phyloP scores from a whole-genome alignment of 257 asterid species.

The Solanum stenotomum region DNA sequence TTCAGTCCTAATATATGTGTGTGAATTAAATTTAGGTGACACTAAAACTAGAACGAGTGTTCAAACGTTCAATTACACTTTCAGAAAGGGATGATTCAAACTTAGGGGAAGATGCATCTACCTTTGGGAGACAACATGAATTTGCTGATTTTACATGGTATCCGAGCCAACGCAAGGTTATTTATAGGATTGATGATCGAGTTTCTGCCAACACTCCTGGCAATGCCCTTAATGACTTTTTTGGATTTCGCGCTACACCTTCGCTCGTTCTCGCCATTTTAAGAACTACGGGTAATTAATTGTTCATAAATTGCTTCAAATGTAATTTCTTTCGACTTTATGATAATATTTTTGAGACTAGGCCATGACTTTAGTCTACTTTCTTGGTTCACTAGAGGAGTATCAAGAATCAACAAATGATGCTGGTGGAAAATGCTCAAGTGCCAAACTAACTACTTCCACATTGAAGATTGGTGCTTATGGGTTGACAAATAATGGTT shows the following conservation, averaged over 20 bases:
- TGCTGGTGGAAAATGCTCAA: slow-evolving; percentile 8
- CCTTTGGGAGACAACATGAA: slow-evolving; percentile 13
- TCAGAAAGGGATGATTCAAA: slow-evolving; percentile 3
- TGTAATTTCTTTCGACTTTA: background rate
- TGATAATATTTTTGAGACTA: background rate
- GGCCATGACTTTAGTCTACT: background rate
- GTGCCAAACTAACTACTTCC: background rate
- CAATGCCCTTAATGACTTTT: slow-evolving; percentile 9
- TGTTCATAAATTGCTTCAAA: background rate
- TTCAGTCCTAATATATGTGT: background rate
- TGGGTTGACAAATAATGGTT: slow-evolving; percentile 23
- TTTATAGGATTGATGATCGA: slow-evolving; percentile 10
- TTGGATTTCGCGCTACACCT: slow-evolving; percentile 9
- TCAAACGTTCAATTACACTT: slow-evolving; percentile 15
- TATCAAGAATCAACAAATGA: slow-evolving; percentile 4
- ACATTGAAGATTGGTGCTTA: background rate
- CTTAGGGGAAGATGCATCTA: background rate
- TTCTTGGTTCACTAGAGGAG: slow-evolving; percentile 10
- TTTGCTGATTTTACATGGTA: slow-evolving; percentile 17
- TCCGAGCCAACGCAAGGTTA: slow-evolving; percentile 10
- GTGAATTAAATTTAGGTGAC: slow-evolving; percentile 8
- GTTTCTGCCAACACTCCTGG: slow-evolving; percentile 1
- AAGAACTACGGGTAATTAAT: slow-evolving; percentile 3
- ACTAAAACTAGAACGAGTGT: slow-evolving; percentile 4
- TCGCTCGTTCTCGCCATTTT: background rate